Conservation (phyloP, 1,284 basidiomycete species). For the Caloboletus inedulis region DNA sequence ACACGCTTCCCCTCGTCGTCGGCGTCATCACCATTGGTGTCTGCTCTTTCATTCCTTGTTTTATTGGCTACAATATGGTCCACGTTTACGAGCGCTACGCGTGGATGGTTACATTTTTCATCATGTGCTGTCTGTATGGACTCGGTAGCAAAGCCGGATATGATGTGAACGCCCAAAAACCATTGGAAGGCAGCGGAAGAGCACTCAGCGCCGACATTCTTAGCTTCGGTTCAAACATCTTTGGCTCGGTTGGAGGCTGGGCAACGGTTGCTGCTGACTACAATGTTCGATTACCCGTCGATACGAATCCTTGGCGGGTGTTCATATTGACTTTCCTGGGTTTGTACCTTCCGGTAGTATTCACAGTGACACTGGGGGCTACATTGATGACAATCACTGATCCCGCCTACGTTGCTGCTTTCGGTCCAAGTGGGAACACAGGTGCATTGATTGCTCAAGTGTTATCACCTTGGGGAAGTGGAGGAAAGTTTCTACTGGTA, state of each 20-base stretch:
- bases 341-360: conserved; percentile 52
- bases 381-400: conserved; percentile 56
- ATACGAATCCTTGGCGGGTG: conserved; percentile 44
- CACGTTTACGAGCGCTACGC: conserved; percentile 62
- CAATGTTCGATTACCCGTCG: conserved; percentile 49
- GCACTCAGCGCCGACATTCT: conserved; percentile 48
- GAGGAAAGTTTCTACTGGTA: conserved; percentile 59
- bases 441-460: conserved; percentile 46
- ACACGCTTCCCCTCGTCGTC: conserved; percentile 42
- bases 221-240: conserved; percentile 57
- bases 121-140: conserved; percentile 56
- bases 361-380: conserved; percentile 55
- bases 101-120: conserved; percentile 55
- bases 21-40: conserved; percentile 46
- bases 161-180: conserved; percentile 44
- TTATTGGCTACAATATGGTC: conserved; percentile 50
- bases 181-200: conserved; percentile 44
- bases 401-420: conserved; percentile 48
- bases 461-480: conserved; percentile 45
- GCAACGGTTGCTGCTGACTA: conserved; percentile 54
- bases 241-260: conserved; percentile 52
- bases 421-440: conserved; percentile 44
- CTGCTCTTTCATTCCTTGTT: conserved; percentile 46
- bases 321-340: conserved; percentile 58
- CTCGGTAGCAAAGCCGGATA: conserved; percentile 51